Percentiles rank a stretch among this genome's conserved stretches.
phyloP scores from a whole-genome alignment of 2,329 filamentous ascomycete genomes.

The Sporothrix inflata region DNA sequence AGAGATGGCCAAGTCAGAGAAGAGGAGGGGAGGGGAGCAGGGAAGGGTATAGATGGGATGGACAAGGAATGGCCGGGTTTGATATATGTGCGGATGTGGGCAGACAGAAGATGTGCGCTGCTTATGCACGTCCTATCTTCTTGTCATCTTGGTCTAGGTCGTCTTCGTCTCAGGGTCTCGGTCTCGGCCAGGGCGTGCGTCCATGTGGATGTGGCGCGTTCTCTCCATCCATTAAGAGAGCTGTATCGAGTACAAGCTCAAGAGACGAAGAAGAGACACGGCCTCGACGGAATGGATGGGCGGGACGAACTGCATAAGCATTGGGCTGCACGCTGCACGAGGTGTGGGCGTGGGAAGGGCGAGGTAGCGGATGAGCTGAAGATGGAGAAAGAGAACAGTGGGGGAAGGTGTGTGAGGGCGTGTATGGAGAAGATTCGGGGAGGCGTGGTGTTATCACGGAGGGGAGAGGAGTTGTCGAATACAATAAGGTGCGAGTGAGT shows the following conservation, averaged over 20 bases:
- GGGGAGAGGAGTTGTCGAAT: too few relatives aligned
- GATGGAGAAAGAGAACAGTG: conserved; percentile 16
- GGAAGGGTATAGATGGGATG: not conserved
- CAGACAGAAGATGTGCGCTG: not conserved
- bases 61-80: conserved; percentile 4
- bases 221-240: not conserved
- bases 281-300: not conserved
- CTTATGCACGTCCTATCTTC: not conserved
- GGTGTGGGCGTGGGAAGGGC: not conserved
- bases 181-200: conserved; percentile 12
- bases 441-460: not conserved
- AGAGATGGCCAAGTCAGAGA: not conserved
- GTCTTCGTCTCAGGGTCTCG: conserved; percentile 4
- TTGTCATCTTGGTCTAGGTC: not conserved
- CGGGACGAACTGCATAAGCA: conserved; percentile 12
- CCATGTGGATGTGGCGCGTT: not conserved
- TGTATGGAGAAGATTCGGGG: not conserved
- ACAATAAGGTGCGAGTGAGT: not conserved
- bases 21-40: not conserved
- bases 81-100: conserved; percentile 1
- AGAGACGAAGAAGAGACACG: not conserved
- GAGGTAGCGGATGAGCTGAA: not conserved
- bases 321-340: not conserved
- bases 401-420: conserved; percentile 2
- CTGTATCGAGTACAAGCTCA: not conserved